phyloP scores from a whole-genome alignment of 805 yeast genomes.

The Candida adriatica region DNA sequence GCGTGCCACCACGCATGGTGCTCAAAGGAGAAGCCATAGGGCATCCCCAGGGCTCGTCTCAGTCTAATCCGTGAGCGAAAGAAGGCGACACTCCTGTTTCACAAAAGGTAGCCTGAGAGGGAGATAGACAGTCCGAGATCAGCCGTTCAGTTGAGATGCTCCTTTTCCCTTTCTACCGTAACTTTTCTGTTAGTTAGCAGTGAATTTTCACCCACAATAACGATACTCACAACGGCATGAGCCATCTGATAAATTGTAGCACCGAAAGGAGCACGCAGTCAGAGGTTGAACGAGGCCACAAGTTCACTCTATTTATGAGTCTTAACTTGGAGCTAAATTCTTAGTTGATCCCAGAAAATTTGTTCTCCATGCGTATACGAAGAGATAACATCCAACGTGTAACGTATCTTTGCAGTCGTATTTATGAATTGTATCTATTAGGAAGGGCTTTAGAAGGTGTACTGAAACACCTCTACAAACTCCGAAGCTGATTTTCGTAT shows the following conservation, averaged over 20 bases:
- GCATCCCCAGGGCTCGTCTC: slow-evolving; percentile 72
- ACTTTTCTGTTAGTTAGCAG: slow-evolving; percentile 47
- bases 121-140: slow-evolving; percentile 59
- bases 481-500: too few species aligned
- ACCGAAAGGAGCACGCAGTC: slow-evolving; percentile 38
- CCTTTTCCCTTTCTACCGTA: slow-evolving; percentile 37
- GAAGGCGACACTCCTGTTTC: slow-evolving; percentile 85
- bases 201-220: slow-evolving; percentile 58
- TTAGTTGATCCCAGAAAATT: too few species aligned
- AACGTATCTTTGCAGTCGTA: too few species aligned
- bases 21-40: slow-evolving; percentile 79
- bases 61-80: slow-evolving; percentile 52
- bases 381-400: too few species aligned
- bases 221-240: slow-evolving; percentile 72
- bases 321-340: too few species aligned
- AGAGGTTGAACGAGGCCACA: slow-evolving; percentile 39
- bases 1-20: slow-evolving; percentile 99
- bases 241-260: slow-evolving; percentile 84
- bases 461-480: too few species aligned
- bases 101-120: slow-evolving; percentile 66
- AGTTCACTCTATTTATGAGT: too few species aligned
- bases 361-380: too few species aligned
- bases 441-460: too few species aligned
- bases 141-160: slow-evolving; percentile 49
- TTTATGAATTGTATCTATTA: too few species aligned